phyloP scores from a whole-genome alignment of 2,329 filamentous ascomycete genomes.

The Dactylella cylindrospora region DNA sequence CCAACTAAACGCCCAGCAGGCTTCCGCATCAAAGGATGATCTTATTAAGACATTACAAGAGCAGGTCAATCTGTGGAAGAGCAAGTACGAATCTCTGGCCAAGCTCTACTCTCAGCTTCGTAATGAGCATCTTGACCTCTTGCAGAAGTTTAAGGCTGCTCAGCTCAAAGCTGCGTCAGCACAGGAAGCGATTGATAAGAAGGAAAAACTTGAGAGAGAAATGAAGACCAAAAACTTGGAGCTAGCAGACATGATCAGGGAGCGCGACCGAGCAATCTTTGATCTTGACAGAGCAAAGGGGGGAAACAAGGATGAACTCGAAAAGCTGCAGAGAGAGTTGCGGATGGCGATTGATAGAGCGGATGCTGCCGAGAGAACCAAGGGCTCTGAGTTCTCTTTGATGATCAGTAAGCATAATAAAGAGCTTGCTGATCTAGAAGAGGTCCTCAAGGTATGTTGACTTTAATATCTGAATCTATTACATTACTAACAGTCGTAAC shows the following conservation, averaged over 20 bases:
- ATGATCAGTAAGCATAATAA: constrained; percentile 96
- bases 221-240: constrained; percentile 99
- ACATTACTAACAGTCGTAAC: constrained; percentile 48
- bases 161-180: constrained; percentile 96
- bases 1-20: constrained; percentile 78
- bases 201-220: constrained; percentile 93
- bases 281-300: constrained; percentile 87
- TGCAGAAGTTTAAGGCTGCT: constrained; percentile 94
- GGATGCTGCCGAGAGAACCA: constrained; percentile 87
- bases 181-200: constrained; percentile 90
- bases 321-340: constrained; percentile 91
- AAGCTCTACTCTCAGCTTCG: constrained; percentile 96
- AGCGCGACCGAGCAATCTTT: constrained; percentile 87
- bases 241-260: constrained; percentile 95
- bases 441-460: constrained; percentile 66
- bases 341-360: constrained; percentile 87
- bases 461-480: neutral
- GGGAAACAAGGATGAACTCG: constrained; percentile 85
- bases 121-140: constrained; percentile 87
- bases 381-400: constrained; percentile 90
- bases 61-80: constrained; percentile 95
- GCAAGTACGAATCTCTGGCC: constrained; percentile 93
- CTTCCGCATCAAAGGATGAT: constrained; percentile 86
- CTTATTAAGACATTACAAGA: constrained; percentile 91
- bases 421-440: constrained; percentile 94